phyloP scores from a whole-genome alignment of 495 filamentous ascomycete species.

The Xylaria intraflava region DNA sequence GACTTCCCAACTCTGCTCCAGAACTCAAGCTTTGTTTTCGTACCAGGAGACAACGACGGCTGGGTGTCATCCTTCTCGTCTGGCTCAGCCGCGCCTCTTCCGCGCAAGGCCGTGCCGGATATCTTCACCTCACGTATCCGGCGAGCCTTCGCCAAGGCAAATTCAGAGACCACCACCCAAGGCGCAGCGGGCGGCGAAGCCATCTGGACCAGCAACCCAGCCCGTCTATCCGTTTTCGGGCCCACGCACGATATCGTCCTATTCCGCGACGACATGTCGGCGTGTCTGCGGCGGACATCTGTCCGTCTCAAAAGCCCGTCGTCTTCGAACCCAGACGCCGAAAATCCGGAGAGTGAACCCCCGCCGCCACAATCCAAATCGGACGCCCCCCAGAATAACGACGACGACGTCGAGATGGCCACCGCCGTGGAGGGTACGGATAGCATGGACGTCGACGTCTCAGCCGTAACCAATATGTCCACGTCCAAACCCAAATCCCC shows the following conservation, averaged over 20 bases:
- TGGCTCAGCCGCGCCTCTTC: slow-evolving; percentile 70
- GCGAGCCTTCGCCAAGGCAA: slow-evolving; percentile 69
- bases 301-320: slow-evolving; percentile 49
- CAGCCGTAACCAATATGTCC: slow-evolving; percentile 1
- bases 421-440: slow-evolving; percentile 21
- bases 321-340: slow-evolving; percentile 21
- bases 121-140: slow-evolving; percentile 79
- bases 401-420: slow-evolving; percentile 32
- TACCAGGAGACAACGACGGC: slow-evolving; percentile 93
- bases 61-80: slow-evolving; percentile 81
- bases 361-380: slow-evolving; percentile 8
- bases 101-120: slow-evolving; percentile 68
- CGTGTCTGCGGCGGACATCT: slow-evolving; percentile 65
- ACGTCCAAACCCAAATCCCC: slow-evolving; percentile 4
- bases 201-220: slow-evolving; percentile 82
- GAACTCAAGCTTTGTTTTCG: slow-evolving; percentile 76
- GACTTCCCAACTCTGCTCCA: slow-evolving; percentile 82
- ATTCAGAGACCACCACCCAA: slow-evolving; percentile 35
- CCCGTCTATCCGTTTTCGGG: slow-evolving; percentile 73
- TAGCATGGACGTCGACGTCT: slow-evolving; percentile 44
- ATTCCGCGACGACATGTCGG: slow-evolving; percentile 77
- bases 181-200: slow-evolving; percentile 54
- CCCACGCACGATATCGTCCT: slow-evolving; percentile 78
- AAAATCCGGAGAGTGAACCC: slow-evolving; percentile 21
- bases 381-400: slow-evolving; percentile 6